Conservation (phyloP, 495 filamentous ascomycete species). For the Beverwykella pulmonaria region DNA sequence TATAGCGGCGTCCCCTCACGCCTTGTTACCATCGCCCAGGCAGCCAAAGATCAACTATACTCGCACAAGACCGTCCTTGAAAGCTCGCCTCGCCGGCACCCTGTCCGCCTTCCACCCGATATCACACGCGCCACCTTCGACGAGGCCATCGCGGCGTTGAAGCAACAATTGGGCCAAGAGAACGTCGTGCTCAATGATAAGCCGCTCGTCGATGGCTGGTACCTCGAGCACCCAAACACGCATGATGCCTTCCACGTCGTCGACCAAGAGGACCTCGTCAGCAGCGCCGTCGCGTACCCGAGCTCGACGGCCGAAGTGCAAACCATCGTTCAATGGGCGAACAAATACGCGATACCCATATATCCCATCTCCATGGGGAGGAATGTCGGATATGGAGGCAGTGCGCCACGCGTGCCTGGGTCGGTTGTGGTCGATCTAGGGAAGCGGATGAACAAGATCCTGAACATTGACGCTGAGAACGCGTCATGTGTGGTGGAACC, state of each 20-base stretch:
- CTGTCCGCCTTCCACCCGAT: constrained; percentile 45
- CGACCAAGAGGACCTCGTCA: constrained; percentile 56
- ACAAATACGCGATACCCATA: constrained; percentile 55
- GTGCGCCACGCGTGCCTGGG: constrained; percentile 57
- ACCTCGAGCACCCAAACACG: constrained; percentile 58
- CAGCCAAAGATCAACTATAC: constrained; percentile 46
- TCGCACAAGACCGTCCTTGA: constrained; percentile 47
- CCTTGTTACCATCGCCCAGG: constrained; percentile 10
- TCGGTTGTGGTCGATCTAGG: constrained; percentile 59
- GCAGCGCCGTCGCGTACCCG: constrained; percentile 52
- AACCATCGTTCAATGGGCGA: constrained; percentile 53
- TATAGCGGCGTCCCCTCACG: constrained; percentile 23
- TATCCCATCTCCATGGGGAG: constrained; percentile 59
- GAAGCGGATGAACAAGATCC: constrained; percentile 57
- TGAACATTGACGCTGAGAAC: constrained; percentile 57
- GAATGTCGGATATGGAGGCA: constrained; percentile 62
- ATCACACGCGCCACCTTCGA: constrained; percentile 48
- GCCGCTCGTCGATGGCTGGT: constrained; percentile 55
- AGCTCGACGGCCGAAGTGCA: constrained; percentile 36
- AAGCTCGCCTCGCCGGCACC: constrained; percentile 34
- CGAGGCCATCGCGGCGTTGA: constrained; percentile 47
- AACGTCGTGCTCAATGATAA: constrained; percentile 56
- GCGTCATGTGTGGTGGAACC: constrained; percentile 60
- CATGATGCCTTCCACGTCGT: constrained; percentile 59
- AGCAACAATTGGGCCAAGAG: constrained; percentile 44